These are phyloP conservation scores for Dothiorella sarmentorum DNA, from an alignment of 2,329 filamentous ascomycete species.

Conservation along the genomic window DNA sequence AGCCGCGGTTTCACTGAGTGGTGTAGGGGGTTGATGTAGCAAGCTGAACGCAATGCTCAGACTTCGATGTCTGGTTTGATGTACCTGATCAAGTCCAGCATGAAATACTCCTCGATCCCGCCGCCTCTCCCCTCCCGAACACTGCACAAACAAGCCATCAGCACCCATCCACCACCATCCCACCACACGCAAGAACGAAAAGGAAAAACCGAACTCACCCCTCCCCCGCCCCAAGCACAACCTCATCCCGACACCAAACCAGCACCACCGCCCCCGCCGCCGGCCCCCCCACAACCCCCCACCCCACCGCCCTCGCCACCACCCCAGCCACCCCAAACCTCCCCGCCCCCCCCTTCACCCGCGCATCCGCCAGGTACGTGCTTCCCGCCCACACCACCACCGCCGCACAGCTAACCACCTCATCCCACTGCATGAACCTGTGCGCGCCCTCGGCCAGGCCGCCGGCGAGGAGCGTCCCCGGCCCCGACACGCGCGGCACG, in stretches of 20 bases:
- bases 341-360: not conserved
- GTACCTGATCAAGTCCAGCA: not conserved
- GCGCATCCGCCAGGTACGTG: not conserved
- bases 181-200: not conserved
- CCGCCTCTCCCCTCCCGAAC: not conserved
- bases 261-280: slow-evolving; percentile 10
- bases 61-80: not conserved
- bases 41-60: not conserved
- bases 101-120: not conserved
- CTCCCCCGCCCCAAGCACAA: not conserved
- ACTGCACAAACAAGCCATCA: not conserved
- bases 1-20: slow-evolving; percentile 1
- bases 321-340: not conserved
- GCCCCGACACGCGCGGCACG: too few relatives aligned
- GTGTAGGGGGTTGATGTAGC: not conserved
- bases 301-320: not conserved
- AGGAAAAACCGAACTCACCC: not conserved
- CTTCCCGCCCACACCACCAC: not conserved
- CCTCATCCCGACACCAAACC: slow-evolving; percentile 13
- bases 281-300: slow-evolving; percentile 5
- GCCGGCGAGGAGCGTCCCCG: not conserved
- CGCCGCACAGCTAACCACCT: not conserved
- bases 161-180: too few relatives aligned
- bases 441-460: not conserved
- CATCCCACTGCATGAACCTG: slow-evolving; percentile 17